Percentiles rank a stretch among this genome's conserved stretches.
Conservation (phyloP, 441 rosid genomes). For the Populus trichocarpa region DNA sequence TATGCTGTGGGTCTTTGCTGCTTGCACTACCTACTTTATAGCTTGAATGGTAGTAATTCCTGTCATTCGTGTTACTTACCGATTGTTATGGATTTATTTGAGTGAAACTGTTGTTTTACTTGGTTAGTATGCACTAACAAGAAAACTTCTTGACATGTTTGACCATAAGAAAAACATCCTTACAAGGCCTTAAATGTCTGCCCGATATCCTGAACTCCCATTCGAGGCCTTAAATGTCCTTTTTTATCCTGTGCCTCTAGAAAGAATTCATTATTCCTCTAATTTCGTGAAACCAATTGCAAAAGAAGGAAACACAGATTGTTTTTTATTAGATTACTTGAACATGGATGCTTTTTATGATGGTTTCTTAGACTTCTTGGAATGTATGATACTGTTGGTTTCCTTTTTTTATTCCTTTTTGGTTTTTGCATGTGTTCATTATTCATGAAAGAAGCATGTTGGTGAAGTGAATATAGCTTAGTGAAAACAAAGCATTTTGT, state of each 20-base stretch:
- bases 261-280: not conserved
- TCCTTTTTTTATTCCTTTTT: no score
- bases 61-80: slow-evolving; percentile 30
- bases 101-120: not conserved
- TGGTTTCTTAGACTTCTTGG: not conserved
- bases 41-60: slow-evolving; percentile 46
- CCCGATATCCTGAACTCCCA: not conserved
- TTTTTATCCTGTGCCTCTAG: not conserved
- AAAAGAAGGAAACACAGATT: not conserved
- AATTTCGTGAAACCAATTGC: not conserved
- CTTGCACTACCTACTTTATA: slow-evolving; percentile 50
- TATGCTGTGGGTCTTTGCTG: slow-evolving; percentile 56
- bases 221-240: not conserved
- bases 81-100: slow-evolving; percentile 10
- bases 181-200: not conserved
- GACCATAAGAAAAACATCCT: not conserved
- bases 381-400: not conserved
- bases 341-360: not conserved
- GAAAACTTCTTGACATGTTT: not conserved
- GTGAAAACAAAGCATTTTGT: not conserved
- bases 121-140: not conserved
- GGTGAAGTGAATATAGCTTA: not conserved
- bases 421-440: not conserved
- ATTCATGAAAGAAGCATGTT: not conserved
- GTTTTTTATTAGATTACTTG: not conserved